Evolutionary conservation across 331 rosid genomes (phyloP).

Genomic region (Acacia concinna): DNA sequence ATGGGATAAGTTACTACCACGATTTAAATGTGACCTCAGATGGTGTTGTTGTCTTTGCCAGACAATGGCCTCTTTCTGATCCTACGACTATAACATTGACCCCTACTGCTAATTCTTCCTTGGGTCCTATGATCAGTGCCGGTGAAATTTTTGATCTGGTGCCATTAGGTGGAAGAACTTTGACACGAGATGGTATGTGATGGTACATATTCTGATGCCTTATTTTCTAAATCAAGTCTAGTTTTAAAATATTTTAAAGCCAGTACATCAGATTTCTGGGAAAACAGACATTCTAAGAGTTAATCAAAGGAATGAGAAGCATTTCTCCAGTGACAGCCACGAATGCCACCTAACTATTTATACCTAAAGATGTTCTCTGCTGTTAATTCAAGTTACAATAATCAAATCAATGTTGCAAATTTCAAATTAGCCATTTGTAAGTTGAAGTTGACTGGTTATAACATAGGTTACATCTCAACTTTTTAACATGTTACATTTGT

Average conservation of each 20-base stretch:
- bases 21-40: slow-evolving; percentile 52
- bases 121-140: slow-evolving; percentile 77
- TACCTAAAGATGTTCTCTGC: slow-evolving; percentile 3
- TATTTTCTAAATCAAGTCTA: slow-evolving; percentile 13
- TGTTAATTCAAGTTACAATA: not conserved
- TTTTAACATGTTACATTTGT: slow-evolving; percentile 7
- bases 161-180: slow-evolving; percentile 68
- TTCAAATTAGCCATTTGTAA: slow-evolving; percentile 5
- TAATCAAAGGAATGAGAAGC: not conserved
- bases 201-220: slow-evolving; percentile 50
- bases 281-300: slow-evolving; percentile 14
- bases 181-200: slow-evolving; percentile 85
- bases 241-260: slow-evolving; percentile 29
- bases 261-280: not conserved
- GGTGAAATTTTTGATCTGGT: slow-evolving; percentile 71
- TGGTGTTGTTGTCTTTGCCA: slow-evolving; percentile 75
- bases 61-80: slow-evolving; percentile 83
- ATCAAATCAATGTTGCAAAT: slow-evolving; percentile 12
- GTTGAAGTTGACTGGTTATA: not conserved
- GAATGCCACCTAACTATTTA: slow-evolving; percentile 5
- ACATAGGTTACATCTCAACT: not conserved
- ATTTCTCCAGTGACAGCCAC: not conserved
- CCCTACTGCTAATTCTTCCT: slow-evolving; percentile 52
- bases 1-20: slow-evolving; percentile 56
- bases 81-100: slow-evolving; percentile 61